Conservation (phyloP, 179 eudicot genomes). For the Pouteria campechiana region DNA sequence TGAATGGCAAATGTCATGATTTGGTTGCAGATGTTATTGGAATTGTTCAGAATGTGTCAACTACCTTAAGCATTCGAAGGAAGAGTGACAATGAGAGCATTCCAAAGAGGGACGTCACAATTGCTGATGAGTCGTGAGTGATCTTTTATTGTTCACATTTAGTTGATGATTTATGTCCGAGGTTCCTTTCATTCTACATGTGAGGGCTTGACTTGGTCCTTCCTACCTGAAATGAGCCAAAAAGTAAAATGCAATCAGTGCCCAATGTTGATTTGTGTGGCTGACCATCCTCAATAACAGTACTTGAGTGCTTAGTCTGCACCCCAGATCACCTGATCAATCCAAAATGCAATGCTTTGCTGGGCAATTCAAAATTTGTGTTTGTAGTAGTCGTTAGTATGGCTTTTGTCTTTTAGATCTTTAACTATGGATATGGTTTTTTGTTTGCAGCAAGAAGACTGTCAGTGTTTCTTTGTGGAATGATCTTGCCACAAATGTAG, state of each 20-base stretch:
- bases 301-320: too few species aligned
- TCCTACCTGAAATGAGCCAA: too few species aligned
- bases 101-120: slow-evolving; percentile 87
- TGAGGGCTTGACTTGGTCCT: too few species aligned
- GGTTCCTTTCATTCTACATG: neutral
- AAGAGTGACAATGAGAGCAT: slow-evolving; percentile 63
- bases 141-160: neutral
- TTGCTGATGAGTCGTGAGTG: slow-evolving; percentile 90
- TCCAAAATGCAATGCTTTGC: too few species aligned
- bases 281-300: too few species aligned
- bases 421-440: neutral
- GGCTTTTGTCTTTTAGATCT: neutral
- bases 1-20: too few species aligned
- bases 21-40: slow-evolving; percentile 93
- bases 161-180: neutral
- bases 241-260: too few species aligned
- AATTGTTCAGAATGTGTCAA: slow-evolving; percentile 75
- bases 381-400: neutral
- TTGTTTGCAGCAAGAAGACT: slow-evolving; percentile 74
- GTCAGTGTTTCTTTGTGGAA: slow-evolving; percentile 92
- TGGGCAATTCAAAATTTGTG: too few species aligned
- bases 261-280: too few species aligned
- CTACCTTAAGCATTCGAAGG: slow-evolving; percentile 76
- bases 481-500: slow-evolving; percentile 72
- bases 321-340: too few species aligned